Conservation (phyloP, 371 early-diverging fungal species). For the Funneliformis caledonium region DNA sequence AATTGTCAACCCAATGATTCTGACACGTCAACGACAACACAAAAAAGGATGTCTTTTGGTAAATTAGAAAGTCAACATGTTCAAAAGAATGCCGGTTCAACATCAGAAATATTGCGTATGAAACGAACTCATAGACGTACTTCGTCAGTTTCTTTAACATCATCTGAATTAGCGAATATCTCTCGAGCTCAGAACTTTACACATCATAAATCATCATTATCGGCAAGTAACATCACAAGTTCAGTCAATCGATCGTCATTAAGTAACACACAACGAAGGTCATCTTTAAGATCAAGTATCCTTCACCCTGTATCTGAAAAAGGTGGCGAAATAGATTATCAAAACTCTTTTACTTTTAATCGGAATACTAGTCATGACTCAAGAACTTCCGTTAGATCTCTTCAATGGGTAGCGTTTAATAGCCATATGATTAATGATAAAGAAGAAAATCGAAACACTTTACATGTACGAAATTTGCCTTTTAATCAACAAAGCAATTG, state of each 20-base stretch:
- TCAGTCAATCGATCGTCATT: neutral
- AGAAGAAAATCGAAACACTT: neutral
- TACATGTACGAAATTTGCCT: slow-evolving; percentile 22
- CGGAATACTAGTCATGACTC: neutral
- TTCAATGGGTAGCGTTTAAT: slow-evolving; percentile 28
- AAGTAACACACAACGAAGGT: neutral
- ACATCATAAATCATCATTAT: slow-evolving; percentile 14
- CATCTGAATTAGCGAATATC: slow-evolving; percentile 6
- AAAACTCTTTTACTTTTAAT: no score
- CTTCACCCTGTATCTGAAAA: neutral
- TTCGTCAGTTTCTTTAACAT: slow-evolving; percentile 26
- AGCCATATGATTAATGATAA: neutral
- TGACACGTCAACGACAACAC: neutral
- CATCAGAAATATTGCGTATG: slow-evolving; percentile 7
- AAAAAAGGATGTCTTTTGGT: neutral
- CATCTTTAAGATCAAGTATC: neutral
- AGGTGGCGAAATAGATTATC: neutral
- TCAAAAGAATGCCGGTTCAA: neutral
- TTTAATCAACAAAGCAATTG: neutral
- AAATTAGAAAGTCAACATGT: neutral
- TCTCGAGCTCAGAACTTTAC: neutral
- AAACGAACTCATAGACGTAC: slow-evolving; percentile 29
- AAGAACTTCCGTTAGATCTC: neutral
- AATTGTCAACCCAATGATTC: no score
- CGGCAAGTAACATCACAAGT: neutral